Conservation (phyloP, 768 basidiomycete genomes). For the Gelatoporia subvermispora region DNA sequence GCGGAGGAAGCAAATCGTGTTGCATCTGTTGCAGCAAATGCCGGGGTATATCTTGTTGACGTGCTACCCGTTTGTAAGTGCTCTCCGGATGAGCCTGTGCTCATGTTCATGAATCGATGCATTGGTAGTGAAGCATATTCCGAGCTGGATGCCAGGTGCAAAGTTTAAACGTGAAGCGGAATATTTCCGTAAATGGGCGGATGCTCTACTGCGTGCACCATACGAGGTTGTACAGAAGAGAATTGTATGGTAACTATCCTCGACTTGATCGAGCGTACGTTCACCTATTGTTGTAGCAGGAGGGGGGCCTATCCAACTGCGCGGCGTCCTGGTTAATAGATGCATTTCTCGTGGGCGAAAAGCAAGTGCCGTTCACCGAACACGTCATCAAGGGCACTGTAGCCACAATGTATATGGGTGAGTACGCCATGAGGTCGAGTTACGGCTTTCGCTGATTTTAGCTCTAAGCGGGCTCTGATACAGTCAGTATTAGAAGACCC, state of each 20-base stretch:
- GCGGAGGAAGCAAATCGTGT: constrained; percentile 22
- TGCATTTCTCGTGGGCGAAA: too few relatives aligned
- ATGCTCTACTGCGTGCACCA: too few relatives aligned
- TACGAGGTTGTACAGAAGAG: too few relatives aligned
- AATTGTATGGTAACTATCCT: too few relatives aligned
- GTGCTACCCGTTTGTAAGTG: constrained; percentile 25
- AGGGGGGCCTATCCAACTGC: too few relatives aligned
- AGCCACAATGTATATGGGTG: constrained; percentile 19
- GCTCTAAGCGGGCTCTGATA: constrained; percentile 18
- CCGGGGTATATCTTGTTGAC: constrained; percentile 25
- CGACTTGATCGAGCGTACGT: too few relatives aligned
- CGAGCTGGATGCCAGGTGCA: constrained; percentile 12
- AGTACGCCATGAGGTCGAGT: neutral
- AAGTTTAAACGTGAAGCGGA: constrained; percentile 9
- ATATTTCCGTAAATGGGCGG: constrained; percentile 14
- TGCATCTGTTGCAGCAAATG: constrained; percentile 17
- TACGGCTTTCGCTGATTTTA: neutral
- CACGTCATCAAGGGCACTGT: constrained; percentile 10
- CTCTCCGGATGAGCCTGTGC: too few relatives aligned
- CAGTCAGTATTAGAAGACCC: constrained; percentile 4
- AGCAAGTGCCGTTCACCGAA: too few relatives aligned
- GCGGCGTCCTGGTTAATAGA: too few relatives aligned
- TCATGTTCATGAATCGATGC: neutral
- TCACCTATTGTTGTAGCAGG: too few relatives aligned
- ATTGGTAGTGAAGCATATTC: constrained; percentile 8